Percentiles rank a stretch among this genome's conserved stretches.
Evolutionary conservation across 805 yeast genomes (phyloP).

Genomic region (Pichia gijzeniarum): DNA sequence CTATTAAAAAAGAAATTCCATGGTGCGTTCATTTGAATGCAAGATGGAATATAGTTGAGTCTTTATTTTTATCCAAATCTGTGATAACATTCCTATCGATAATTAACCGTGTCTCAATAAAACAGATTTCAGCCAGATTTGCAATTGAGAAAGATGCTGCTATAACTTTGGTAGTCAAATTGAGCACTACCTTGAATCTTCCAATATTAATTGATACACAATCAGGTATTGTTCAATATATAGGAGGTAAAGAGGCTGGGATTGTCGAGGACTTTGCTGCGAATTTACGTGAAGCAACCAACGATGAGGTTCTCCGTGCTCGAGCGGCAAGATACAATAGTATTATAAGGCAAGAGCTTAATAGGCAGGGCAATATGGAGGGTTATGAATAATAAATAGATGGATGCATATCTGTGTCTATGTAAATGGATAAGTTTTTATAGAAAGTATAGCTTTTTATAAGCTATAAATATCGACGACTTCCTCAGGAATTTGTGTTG

Average conservation of each 20-base stretch:
- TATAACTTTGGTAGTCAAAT: background rate
- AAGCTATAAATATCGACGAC: conserved; percentile 27
- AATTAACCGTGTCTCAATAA: conserved; percentile 7
- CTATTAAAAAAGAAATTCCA: conserved; percentile 1
- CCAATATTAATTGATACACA: conserved; percentile 22
- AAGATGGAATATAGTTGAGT: background rate
- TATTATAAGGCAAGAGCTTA: background rate
- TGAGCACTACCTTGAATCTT: conserved; percentile 21
- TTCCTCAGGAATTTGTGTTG: conserved; percentile 40
- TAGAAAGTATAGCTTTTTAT: conserved; percentile 2
- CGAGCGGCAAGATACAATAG: conserved; percentile 2
- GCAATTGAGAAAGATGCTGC: background rate
- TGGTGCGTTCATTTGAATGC: conserved; percentile 1
- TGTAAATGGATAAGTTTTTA: no score
- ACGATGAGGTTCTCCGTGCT: conserved; percentile 13
- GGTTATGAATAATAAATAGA: background rate
- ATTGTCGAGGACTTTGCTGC: conserved; percentile 1
- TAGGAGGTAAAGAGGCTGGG: background rate
- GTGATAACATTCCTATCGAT: conserved; percentile 31
- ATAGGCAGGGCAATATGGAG: background rate
- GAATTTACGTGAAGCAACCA: conserved; percentile 8
- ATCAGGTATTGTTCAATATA: conserved; percentile 12
- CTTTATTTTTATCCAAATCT: conserved; percentile 26
- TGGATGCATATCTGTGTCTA: background rate
- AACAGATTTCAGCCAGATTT: background rate